phyloP scores from a whole-genome alignment of 257 asterid species.

The Perilla frutescens region DNA sequence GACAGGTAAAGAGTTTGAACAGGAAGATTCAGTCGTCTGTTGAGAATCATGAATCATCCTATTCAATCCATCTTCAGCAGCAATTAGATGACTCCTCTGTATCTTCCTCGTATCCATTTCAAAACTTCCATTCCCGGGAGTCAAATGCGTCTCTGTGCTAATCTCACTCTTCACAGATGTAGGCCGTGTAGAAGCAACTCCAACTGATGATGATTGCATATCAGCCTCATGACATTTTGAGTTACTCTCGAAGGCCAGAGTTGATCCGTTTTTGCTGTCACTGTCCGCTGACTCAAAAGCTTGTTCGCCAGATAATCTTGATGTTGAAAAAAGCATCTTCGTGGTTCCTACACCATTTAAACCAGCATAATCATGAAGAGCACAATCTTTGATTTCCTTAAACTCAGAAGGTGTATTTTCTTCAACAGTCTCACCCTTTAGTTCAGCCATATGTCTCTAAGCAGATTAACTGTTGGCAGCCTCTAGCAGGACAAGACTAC shows the following conservation, averaged over 20 bases:
- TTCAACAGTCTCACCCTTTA: slow-evolving; percentile 29
- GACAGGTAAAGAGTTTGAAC: slow-evolving; percentile 48
- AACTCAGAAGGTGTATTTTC: slow-evolving; percentile 24
- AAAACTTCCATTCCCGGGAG: slow-evolving; percentile 27
- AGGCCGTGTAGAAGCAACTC: slow-evolving; percentile 23
- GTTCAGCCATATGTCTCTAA: slow-evolving; percentile 37
- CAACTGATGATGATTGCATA: slow-evolving; percentile 40
- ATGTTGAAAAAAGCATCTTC: slow-evolving; percentile 30
- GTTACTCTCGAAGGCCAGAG: slow-evolving; percentile 29
- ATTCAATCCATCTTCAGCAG: slow-evolving; percentile 36
- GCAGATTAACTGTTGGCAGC: slow-evolving; percentile 17
- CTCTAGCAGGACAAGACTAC: background rate
- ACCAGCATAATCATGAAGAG: slow-evolving; percentile 13
- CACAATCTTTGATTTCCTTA: slow-evolving; percentile 16
- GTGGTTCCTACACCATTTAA: slow-evolving; percentile 12
- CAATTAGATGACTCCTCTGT: background rate
- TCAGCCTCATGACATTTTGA: slow-evolving; percentile 37
- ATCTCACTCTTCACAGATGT: slow-evolving; percentile 45
- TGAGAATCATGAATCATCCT: slow-evolving; percentile 30
- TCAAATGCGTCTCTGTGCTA: slow-evolving; percentile 37
- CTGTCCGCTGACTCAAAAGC: slow-evolving; percentile 31
- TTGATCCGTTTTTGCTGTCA: slow-evolving; percentile 36
- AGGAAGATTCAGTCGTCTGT: slow-evolving; percentile 55
- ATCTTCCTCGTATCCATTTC: slow-evolving; percentile 31
- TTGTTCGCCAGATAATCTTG: slow-evolving; percentile 40